Conservation (phyloP, 805 yeast genomes). For the Candida chilensis region DNA sequence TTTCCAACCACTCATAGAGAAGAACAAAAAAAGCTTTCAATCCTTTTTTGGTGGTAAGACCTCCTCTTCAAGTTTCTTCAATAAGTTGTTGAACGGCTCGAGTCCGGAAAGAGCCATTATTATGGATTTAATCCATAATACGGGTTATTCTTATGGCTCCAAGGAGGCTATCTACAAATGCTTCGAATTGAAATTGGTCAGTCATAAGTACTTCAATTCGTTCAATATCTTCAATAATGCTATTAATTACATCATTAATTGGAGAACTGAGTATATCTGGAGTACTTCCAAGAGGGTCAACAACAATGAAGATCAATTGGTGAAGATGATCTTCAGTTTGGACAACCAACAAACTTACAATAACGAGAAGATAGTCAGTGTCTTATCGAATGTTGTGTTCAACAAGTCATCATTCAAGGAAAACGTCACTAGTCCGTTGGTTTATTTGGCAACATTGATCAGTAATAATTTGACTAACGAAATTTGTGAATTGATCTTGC, state of each 20-base stretch:
- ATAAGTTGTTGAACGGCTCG: slow-evolving; percentile 5
- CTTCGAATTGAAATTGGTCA: slow-evolving; percentile 5
- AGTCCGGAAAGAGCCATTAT: background rate
- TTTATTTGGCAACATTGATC: no score
- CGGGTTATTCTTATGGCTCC: slow-evolving; percentile 10
- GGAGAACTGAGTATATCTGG: slow-evolving; percentile 15
- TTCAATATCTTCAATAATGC: slow-evolving; percentile 10
- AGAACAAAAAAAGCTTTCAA: slow-evolving; percentile 2
- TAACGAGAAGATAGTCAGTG: slow-evolving; percentile 9
- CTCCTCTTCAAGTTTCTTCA: slow-evolving; percentile 2
- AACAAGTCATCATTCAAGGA: slow-evolving; percentile 7
- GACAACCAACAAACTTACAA: slow-evolving; percentile 12
- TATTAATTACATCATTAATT: slow-evolving; percentile 7
- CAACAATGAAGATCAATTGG: slow-evolving; percentile 9
- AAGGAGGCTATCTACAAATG: slow-evolving; percentile 7
- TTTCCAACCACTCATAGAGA: slow-evolving; percentile 2
- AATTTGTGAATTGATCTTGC: slow-evolving; percentile 10
- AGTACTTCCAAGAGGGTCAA: slow-evolving; percentile 9
- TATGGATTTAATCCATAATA: slow-evolving; percentile 10
- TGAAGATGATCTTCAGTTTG: slow-evolving; percentile 13
- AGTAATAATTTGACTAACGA: slow-evolving; percentile 10
- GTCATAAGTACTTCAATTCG: no score
- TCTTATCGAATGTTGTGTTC: slow-evolving; percentile 7
- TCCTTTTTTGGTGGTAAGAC: slow-evolving; percentile 7
- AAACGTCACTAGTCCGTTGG: slow-evolving; percentile 5